These are phyloP conservation scores for Emmonsiellopsis sp. DNA, from an alignment of 2,329 filamentous ascomycete species.

Conservation along the genomic window DNA sequence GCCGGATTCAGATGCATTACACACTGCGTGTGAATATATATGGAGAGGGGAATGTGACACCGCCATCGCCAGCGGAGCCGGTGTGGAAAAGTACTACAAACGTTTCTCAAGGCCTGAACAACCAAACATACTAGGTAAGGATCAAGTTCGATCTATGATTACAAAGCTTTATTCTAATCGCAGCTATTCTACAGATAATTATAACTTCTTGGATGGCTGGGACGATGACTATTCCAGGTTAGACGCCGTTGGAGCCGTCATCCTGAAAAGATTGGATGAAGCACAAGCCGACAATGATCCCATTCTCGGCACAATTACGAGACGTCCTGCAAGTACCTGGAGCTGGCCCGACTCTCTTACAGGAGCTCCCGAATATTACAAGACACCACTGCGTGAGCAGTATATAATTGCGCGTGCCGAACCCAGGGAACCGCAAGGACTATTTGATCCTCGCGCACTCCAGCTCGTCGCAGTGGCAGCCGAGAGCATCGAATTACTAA, in stretches of 20 bases:
- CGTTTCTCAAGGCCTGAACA: too few relatives aligned
- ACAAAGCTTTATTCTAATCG: too few relatives aligned
- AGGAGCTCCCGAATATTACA: constrained; percentile 44
- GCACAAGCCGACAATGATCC: constrained; percentile 64
- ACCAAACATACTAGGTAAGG: too few relatives aligned
- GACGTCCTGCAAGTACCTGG: constrained; percentile 70
- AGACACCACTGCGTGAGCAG: background rate
- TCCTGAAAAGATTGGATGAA: constrained; percentile 72
- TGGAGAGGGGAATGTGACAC: constrained; percentile 72
- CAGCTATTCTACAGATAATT: too few relatives aligned
- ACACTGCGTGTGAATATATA: constrained; percentile 62
- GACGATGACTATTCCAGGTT: constrained; percentile 78
- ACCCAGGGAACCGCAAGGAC: constrained; percentile 11
- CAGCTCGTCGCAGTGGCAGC: constrained; percentile 49
- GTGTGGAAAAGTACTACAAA: constrained; percentile 20
- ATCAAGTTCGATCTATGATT: constrained; percentile 28
- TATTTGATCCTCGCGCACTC: constrained; percentile 32
- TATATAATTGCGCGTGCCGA: background rate
- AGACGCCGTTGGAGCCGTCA: constrained; percentile 63
- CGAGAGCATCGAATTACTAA: constrained; percentile 37
- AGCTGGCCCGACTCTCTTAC: constrained; percentile 75
- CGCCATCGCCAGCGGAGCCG: constrained; percentile 68
- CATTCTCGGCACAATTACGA: constrained; percentile 63
- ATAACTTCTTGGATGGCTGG: constrained; percentile 67
- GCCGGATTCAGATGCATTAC: constrained; percentile 62